phyloP scores from a whole-genome alignment of 768 basidiomycete genomes.

The Pulveroboletus sp. region DNA sequence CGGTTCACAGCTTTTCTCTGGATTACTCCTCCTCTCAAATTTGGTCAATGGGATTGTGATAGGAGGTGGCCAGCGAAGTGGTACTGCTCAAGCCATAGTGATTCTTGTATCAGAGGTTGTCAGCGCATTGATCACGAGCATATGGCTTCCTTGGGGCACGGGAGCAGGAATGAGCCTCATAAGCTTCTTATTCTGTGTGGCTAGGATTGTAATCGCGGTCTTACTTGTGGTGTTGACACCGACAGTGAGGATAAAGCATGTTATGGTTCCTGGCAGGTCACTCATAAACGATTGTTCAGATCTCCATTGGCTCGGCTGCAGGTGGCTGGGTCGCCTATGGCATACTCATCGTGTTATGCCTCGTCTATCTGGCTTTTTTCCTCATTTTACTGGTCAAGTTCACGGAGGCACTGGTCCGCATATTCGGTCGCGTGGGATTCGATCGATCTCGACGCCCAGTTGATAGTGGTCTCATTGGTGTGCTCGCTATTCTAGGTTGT shows the following conservation, averaged over 20 bases:
- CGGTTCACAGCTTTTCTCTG: slow-evolving; percentile 85
- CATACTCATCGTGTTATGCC: slow-evolving; percentile 74
- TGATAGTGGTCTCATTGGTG: slow-evolving; percentile 86
- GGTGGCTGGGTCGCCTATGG: slow-evolving; percentile 94
- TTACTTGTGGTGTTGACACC: slow-evolving; percentile 87
- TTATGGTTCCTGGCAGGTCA: background rate
- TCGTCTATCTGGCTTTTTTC: slow-evolving; percentile 80
- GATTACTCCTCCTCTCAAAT: slow-evolving; percentile 75
- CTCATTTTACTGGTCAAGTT: slow-evolving; percentile 83
- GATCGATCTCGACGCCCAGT: slow-evolving; percentile 74
- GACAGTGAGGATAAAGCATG: slow-evolving; percentile 50
- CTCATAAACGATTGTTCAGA: slow-evolving; percentile 42
- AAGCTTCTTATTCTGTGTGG: slow-evolving; percentile 89
- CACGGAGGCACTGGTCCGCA: slow-evolving; percentile 74
- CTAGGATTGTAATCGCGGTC: slow-evolving; percentile 85
- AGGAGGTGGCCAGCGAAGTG: slow-evolving; percentile 85
- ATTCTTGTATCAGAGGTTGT: slow-evolving; percentile 86
- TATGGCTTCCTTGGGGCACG: slow-evolving; percentile 96
- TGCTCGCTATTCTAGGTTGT: slow-evolving; percentile 63
- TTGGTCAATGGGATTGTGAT: slow-evolving; percentile 79
- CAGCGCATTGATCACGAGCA: slow-evolving; percentile 81
- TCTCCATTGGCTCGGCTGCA: slow-evolving; percentile 75
- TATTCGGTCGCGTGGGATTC: slow-evolving; percentile 74
- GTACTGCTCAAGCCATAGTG: slow-evolving; percentile 87
- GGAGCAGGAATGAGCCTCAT: slow-evolving; percentile 96